Conservation (phyloP, 148 eudicot genomes). For the Drosera capensis region DNA sequence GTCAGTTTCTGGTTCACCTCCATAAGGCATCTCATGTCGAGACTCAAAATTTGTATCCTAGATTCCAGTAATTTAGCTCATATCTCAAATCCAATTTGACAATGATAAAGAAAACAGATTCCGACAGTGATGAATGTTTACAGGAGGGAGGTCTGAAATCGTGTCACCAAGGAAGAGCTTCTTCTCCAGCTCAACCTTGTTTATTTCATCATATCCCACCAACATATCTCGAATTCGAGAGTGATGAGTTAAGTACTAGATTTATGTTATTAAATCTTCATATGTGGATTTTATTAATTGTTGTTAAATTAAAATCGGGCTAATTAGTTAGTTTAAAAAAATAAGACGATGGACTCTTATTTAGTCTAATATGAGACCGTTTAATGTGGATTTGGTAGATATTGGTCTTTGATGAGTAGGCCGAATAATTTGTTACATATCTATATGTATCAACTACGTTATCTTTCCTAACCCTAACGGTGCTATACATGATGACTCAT, state of each 20-base stretch:
- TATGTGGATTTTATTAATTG: constrained; percentile 76
- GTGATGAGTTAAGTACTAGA: no score
- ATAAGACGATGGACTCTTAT: no score
- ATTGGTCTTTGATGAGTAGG: no score
- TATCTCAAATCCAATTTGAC: neutral
- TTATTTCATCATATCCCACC: constrained; percentile 42
- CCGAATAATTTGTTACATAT: no score
- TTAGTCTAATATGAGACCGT: no score
- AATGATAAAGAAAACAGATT: neutral
- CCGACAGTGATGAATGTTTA: constrained; percentile 9
- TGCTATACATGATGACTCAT: no score
- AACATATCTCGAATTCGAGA: constrained; percentile 50
- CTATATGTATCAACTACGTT: no score
- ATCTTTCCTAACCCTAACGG: no score
- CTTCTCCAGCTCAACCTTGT: constrained; percentile 17
- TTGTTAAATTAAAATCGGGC: constrained; percentile 38
- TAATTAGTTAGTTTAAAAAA: no score
- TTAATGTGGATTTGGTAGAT: no score
- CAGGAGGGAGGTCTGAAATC: constrained; percentile 71
- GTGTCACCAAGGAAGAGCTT: constrained; percentile 56
- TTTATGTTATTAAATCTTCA: constrained; percentile 41
- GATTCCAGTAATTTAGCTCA: neutral
- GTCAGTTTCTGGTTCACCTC: constrained; percentile 24
- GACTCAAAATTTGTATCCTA: constrained; percentile 46
- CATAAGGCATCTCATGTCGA: constrained; percentile 48